phyloP scores from a whole-genome alignment of 495 filamentous ascomycete genomes.

The Astrothelium macrocarpum region DNA sequence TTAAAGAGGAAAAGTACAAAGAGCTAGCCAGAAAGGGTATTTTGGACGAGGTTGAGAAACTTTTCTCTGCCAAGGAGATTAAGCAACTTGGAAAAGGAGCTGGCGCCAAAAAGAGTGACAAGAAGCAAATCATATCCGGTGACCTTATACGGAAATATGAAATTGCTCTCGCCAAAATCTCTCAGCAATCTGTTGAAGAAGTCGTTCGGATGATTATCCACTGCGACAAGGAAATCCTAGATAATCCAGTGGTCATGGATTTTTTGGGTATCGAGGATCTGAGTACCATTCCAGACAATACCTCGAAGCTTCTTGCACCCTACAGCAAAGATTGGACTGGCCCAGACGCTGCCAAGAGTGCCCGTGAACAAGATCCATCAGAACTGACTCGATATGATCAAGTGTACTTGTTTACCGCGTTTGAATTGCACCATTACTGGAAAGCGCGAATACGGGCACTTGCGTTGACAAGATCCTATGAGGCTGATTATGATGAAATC shows the following conservation, averaged over 20 bases:
- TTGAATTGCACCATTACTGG: slow-evolving; percentile 96
- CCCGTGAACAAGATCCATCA: slow-evolving; percentile 73
- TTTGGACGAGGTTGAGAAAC: slow-evolving; percentile 89
- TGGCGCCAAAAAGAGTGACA: slow-evolving; percentile 68
- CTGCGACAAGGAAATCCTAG: slow-evolving; percentile 83
- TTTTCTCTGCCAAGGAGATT: slow-evolving; percentile 96
- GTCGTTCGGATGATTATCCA: slow-evolving; percentile 89
- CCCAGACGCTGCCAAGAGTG: slow-evolving; percentile 66
- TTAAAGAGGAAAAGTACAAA: slow-evolving; percentile 87
- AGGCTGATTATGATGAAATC: slow-evolving; percentile 85
- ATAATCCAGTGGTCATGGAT: slow-evolving; percentile 93
- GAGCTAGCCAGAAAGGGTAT: slow-evolving; percentile 90
- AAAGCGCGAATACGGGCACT: slow-evolving; percentile 92
- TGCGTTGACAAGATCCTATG: slow-evolving; percentile 71
- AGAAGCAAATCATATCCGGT: slow-evolving; percentile 92
- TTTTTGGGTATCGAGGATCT: slow-evolving; percentile 89
- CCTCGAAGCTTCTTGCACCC: slow-evolving; percentile 80
- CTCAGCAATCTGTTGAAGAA: slow-evolving; percentile 65
- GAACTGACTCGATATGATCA: slow-evolving; percentile 93
- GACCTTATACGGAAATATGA: slow-evolving; percentile 87
- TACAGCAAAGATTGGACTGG: slow-evolving; percentile 97
- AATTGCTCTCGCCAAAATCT: slow-evolving; percentile 87
- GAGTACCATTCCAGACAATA: slow-evolving; percentile 84
- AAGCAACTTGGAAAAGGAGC: slow-evolving; percentile 65
- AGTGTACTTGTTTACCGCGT: slow-evolving; percentile 86